phyloP scores from a whole-genome alignment of 805 yeast species.

The Candida sakaeoensis region DNA sequence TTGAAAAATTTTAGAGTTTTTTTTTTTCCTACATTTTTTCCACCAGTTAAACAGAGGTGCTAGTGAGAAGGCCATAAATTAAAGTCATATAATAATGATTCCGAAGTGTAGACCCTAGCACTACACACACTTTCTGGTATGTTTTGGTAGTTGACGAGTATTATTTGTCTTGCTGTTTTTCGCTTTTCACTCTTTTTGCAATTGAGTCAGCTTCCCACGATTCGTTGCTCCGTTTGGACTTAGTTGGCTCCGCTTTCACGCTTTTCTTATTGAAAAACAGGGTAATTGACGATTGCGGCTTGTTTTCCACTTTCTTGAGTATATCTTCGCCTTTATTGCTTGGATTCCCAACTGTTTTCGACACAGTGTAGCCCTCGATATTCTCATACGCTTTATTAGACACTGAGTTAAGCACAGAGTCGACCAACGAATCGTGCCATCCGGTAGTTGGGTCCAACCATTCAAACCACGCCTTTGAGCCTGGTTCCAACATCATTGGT shows the following conservation, averaged over 20 bases:
- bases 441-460: slow-evolving; percentile 55
- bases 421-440: slow-evolving; percentile 39
- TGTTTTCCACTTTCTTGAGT: slow-evolving; percentile 19
- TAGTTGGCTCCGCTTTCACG: neutral
- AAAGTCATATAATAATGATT: no score
- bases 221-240: neutral
- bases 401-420: slow-evolving; percentile 34
- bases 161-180: no score
- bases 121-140: neutral
- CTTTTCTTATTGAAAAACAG: slow-evolving; percentile 22
- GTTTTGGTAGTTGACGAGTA: no score
- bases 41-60: no score
- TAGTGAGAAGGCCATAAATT: no score
- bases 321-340: slow-evolving; percentile 43
- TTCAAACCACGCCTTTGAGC: slow-evolving; percentile 48
- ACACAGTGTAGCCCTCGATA: slow-evolving; percentile 55
- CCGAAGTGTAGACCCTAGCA: no score
- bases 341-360: slow-evolving; percentile 61
- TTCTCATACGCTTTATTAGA: slow-evolving; percentile 26
- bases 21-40: no score
- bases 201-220: neutral
- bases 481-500: slow-evolving; percentile 69
- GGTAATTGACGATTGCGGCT: slow-evolving; percentile 21
- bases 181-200: slow-evolving; percentile 3
- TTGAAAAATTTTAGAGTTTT: slow-evolving; percentile 1